Conservation (phyloP, 2,329 filamentous ascomycete genomes). For the Geosmithia putterillii region DNA sequence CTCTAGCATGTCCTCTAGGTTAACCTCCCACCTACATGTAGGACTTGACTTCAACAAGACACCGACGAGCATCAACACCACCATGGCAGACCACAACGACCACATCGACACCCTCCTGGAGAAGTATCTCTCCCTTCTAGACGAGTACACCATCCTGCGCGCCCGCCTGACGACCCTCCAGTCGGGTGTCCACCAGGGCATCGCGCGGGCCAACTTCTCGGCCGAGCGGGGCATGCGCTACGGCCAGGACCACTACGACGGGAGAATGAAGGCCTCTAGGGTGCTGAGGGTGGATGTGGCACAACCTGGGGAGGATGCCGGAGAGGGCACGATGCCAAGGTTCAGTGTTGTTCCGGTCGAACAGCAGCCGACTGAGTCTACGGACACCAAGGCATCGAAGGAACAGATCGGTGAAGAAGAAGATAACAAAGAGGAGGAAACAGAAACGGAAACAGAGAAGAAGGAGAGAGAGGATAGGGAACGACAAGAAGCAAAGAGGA, state of each 20-base stretch:
- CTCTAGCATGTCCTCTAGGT: too few relatives aligned
- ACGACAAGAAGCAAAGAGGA: slow-evolving; percentile 7
- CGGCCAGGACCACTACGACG: slow-evolving; percentile 60
- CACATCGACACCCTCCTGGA: slow-evolving; percentile 51
- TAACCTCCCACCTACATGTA: too few relatives aligned
- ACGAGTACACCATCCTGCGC: slow-evolving; percentile 53
- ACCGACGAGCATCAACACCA: too few relatives aligned
- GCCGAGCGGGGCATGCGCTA: slow-evolving; percentile 52
- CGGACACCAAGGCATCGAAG: too few relatives aligned
- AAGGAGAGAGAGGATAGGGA: slow-evolving; percentile 4
- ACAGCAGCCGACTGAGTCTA: too few relatives aligned
- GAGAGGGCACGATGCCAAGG: background rate
- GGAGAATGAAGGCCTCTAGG: slow-evolving; percentile 54
- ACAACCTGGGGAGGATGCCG: background rate
- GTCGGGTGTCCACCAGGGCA: slow-evolving; percentile 39
- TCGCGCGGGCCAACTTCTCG: slow-evolving; percentile 67
- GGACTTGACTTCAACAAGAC: too few relatives aligned
- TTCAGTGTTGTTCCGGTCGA: background rate
- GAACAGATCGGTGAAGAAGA: slow-evolving; percentile 2
- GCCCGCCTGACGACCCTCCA: slow-evolving; percentile 40
- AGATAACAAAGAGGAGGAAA: slow-evolving; percentile 1
- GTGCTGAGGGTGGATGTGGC: slow-evolving; percentile 25
- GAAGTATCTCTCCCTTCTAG: slow-evolving; percentile 51
- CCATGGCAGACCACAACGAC: slow-evolving; percentile 11
- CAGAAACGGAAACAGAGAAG: slow-evolving; percentile 5